phyloP scores from a whole-genome alignment of 1,139 yeast genomes.

The Meyerozyma carpophila region DNA sequence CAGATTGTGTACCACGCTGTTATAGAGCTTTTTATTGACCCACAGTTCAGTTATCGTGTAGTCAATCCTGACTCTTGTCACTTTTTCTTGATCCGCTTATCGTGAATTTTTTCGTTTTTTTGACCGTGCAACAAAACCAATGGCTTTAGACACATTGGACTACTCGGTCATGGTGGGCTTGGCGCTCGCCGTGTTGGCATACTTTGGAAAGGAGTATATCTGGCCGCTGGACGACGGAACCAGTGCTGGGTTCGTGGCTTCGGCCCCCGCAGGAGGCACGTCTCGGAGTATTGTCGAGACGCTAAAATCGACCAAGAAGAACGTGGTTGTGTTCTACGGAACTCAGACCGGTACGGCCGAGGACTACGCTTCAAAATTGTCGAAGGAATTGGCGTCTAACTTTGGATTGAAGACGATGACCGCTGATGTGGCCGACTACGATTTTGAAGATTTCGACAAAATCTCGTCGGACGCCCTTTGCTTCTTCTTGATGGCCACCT shows the following conservation, averaged over 20 bases:
- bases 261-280: slow-evolving; percentile 30
- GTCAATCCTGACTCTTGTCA: not conserved
- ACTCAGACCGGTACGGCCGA: slow-evolving; percentile 99
- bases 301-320: slow-evolving; percentile 59
- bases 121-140: slow-evolving; percentile 6
- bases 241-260: slow-evolving; percentile 36
- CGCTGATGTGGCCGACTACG: slow-evolving; percentile 85
- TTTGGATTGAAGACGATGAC: slow-evolving; percentile 81
- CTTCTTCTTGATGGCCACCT: slow-evolving; percentile 81
- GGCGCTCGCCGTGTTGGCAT: slow-evolving; percentile 58
- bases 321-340: slow-evolving; percentile 80
- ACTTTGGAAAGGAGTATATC: slow-evolving; percentile 58
- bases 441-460: slow-evolving; percentile 67
- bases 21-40: too few relatives aligned
- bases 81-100: not conserved
- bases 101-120: too few relatives aligned
- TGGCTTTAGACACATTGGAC: slow-evolving; percentile 67
- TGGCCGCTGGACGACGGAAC: slow-evolving; percentile 39
- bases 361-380: slow-evolving; percentile 86
- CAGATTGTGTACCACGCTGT: too few relatives aligned
- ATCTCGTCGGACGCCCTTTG: slow-evolving; percentile 48
- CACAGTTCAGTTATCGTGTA: too few relatives aligned
- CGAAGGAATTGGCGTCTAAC: slow-evolving; percentile 80
- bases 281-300: slow-evolving; percentile 63
- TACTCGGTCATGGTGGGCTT: slow-evolving; percentile 62